Percentiles rank a stretch among this genome's conserved stretches.
These are phyloP conservation scores for Aegilops bicornis DNA, from an alignment of 176 grass and related monocot species.

Conservation along the genomic window DNA sequence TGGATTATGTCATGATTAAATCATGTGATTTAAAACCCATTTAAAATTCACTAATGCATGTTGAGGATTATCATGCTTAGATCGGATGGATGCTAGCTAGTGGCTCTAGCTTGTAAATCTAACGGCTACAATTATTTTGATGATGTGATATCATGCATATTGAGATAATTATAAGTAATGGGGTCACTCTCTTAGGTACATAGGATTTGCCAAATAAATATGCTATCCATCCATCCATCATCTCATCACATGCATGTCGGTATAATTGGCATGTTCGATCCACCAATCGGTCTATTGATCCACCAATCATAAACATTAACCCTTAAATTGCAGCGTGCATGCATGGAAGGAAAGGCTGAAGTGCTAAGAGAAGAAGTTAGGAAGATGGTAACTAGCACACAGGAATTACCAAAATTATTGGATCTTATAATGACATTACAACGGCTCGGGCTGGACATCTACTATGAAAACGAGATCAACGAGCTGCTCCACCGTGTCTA, in stretches of 20 bases:
- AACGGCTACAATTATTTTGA: too few relatives aligned
- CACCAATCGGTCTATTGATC: not conserved
- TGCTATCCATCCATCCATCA: not conserved
- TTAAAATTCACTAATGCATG: too few relatives aligned
- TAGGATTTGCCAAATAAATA: too few relatives aligned
- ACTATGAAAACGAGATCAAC: conserved; percentile 30
- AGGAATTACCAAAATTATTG: conserved; percentile 1
- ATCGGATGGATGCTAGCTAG: too few relatives aligned
- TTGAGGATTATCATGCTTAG: too few relatives aligned
- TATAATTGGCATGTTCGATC: not conserved
- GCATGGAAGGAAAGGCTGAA: not conserved
- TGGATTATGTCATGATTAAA: too few relatives aligned
- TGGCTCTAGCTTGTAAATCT: too few relatives aligned
- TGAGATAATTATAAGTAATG: too few relatives aligned
- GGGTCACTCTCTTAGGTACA: too few relatives aligned
- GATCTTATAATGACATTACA: conserved; percentile 31
- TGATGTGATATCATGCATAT: too few relatives aligned
- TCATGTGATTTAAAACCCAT: too few relatives aligned
- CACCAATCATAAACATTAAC: not conserved
- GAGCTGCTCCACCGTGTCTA: conserved; percentile 1
- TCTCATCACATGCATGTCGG: not conserved
- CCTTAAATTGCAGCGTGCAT: not conserved
- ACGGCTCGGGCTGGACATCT: conserved; percentile 30
- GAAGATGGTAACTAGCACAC: not conserved
- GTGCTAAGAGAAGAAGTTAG: conserved; percentile 29